These are phyloP conservation scores for Cenchrus americanus DNA, from an alignment of 176 grass and related monocot genomes.

Conservation along the genomic window DNA sequence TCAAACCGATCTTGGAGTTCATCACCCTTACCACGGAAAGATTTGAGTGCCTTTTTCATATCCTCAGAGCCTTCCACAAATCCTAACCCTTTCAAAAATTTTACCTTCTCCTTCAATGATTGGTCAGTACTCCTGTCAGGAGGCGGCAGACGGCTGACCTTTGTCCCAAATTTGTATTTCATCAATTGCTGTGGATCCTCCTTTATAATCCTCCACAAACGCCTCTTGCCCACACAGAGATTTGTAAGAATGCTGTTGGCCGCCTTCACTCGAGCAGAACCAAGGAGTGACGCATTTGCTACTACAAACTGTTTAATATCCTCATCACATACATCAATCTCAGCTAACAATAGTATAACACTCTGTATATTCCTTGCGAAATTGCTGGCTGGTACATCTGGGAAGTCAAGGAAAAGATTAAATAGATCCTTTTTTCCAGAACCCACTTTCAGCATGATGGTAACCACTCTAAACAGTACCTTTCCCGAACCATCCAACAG, in stretches of 20 bases:
- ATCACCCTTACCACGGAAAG: slow-evolving; percentile 65
- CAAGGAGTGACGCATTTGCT: slow-evolving; percentile 50
- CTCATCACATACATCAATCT: slow-evolving; percentile 32
- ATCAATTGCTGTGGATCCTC: slow-evolving; percentile 53
- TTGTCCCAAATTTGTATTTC: slow-evolving; percentile 56
- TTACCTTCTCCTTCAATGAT: slow-evolving; percentile 47
- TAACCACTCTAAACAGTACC: slow-evolving; percentile 43
- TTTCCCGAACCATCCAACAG: slow-evolving; percentile 69
- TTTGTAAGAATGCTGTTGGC: slow-evolving; percentile 51
- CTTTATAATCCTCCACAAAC: slow-evolving; percentile 56
- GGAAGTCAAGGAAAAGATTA: slow-evolving; percentile 61
- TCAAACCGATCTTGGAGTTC: slow-evolving; percentile 63
- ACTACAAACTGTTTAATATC: slow-evolving; percentile 59
- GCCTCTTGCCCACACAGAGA: slow-evolving; percentile 49
- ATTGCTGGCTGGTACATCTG: slow-evolving; percentile 35
- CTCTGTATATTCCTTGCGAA: slow-evolving; percentile 51
- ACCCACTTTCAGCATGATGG: slow-evolving; percentile 58
- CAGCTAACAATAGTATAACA: slow-evolving; percentile 49
- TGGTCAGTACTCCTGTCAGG: background rate
- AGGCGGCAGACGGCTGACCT: slow-evolving; percentile 40
- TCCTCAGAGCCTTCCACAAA: slow-evolving; percentile 57
- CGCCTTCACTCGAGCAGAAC: slow-evolving; percentile 50
- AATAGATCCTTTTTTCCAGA: slow-evolving; percentile 49
- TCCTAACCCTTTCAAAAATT: slow-evolving; percentile 60
- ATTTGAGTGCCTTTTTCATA: slow-evolving; percentile 58